These are phyloP conservation scores for Apiospora kogelbergensis DNA, from an alignment of 2,329 filamentous ascomycete genomes.

Conservation along the genomic window DNA sequence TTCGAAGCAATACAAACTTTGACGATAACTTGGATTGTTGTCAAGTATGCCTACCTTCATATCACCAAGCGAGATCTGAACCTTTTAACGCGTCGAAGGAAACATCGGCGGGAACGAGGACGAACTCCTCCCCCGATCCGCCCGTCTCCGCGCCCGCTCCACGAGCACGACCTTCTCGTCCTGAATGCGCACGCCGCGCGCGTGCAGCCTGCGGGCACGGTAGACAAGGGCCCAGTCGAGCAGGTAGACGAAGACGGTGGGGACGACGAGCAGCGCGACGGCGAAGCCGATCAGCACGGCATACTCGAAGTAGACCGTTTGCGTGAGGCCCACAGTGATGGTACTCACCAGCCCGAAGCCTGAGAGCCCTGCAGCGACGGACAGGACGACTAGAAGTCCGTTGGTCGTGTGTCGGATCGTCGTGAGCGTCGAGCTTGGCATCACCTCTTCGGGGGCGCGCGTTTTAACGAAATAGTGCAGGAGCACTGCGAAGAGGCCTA, in stretches of 20 bases:
- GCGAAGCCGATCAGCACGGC: slow-evolving; percentile 25
- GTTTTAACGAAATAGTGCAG: slow-evolving; percentile 25
- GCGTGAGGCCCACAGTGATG: slow-evolving; percentile 29
- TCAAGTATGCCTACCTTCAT: background rate
- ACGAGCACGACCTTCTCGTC: background rate
- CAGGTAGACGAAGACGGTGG: background rate
- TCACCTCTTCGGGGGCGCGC: background rate
- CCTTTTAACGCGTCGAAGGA: background rate
- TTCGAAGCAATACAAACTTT: background rate
- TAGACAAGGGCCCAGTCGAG: background rate
- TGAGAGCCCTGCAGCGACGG: slow-evolving; percentile 22
- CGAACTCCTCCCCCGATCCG: background rate
- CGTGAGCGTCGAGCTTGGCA: slow-evolving; percentile 9
- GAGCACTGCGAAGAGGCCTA: slow-evolving; percentile 23
- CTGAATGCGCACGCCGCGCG: background rate
- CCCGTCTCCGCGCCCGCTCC: background rate
- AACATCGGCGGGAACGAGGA: background rate
- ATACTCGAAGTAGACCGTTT: slow-evolving; percentile 27
- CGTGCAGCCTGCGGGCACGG: background rate
- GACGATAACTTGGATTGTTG: background rate
- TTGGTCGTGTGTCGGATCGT: slow-evolving; percentile 22
- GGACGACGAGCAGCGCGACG: background rate
- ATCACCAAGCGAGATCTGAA: background rate
- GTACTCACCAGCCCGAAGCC: slow-evolving; percentile 30
- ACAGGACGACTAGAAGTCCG: slow-evolving; percentile 26